phyloP scores from a whole-genome alignment of 495 filamentous ascomycete species.

The Chlorociboria aeruginascens region DNA sequence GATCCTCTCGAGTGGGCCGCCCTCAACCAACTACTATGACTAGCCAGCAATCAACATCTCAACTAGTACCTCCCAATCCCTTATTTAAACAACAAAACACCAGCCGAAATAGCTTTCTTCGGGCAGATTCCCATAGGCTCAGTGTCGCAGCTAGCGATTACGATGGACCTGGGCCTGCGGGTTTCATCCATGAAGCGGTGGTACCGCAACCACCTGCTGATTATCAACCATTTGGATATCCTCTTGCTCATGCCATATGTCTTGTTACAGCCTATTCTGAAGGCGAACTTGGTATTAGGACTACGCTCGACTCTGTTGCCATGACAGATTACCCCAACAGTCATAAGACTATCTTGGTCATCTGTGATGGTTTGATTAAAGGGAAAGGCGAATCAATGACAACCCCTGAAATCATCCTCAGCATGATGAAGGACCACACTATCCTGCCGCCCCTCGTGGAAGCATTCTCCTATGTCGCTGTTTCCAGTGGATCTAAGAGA shows the following conservation, averaged over 20 bases:
- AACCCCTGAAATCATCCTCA: slow-evolving; percentile 80
- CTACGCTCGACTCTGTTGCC: slow-evolving; percentile 90
- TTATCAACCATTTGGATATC: slow-evolving; percentile 93
- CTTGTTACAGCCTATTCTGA: slow-evolving; percentile 97
- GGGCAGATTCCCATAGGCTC: slow-evolving; percentile 29
- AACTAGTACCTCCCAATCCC: slow-evolving; percentile 55
- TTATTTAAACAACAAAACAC: slow-evolving; percentile 67
- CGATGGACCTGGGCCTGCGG: slow-evolving; percentile 64
- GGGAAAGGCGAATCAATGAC: slow-evolving; percentile 79
- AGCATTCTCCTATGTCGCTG: slow-evolving; percentile 90
- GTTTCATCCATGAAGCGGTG: slow-evolving; percentile 90
- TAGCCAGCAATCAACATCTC: slow-evolving; percentile 73
- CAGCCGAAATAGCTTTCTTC: slow-evolving; percentile 44
- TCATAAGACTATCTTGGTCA: slow-evolving; percentile 90
- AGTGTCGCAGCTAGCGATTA: slow-evolving; percentile 44
- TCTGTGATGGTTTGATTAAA: slow-evolving; percentile 98
- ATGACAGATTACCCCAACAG: slow-evolving; percentile 98
- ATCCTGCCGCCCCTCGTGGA: slow-evolving; percentile 67
- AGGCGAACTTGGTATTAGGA: slow-evolving; percentile 82
- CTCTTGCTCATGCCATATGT: slow-evolving; percentile 85
- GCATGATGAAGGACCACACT: slow-evolving; percentile 91
- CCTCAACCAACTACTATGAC: slow-evolving; percentile 83
- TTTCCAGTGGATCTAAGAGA: slow-evolving; percentile 88
- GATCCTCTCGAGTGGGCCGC: slow-evolving; percentile 24
- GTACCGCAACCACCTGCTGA: slow-evolving; percentile 97